Conservation (phyloP, 768 basidiomycete species). For the Suillus cothurnatus region DNA sequence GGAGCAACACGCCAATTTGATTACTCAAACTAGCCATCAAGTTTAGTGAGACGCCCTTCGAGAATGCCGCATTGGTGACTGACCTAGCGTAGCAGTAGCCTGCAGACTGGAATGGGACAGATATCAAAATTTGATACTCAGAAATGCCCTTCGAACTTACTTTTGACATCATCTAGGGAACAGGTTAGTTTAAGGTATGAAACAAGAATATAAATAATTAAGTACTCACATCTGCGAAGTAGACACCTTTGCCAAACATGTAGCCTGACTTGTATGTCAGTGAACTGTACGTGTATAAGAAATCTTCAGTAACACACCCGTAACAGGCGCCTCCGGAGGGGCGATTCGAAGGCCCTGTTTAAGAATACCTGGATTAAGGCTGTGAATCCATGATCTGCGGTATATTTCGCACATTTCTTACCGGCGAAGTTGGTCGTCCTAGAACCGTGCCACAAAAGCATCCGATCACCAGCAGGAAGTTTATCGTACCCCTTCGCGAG, state of each 20-base stretch:
- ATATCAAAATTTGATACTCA: neutral
- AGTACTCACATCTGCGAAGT: constrained; percentile 58
- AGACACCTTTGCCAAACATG: constrained; percentile 71
- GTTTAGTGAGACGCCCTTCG: constrained; percentile 8
- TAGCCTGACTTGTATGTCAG: constrained; percentile 34
- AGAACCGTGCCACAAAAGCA: constrained; percentile 67
- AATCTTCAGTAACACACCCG: constrained; percentile 30
- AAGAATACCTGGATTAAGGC: constrained; percentile 45
- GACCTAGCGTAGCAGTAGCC: constrained; percentile 56
- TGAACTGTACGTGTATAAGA: neutral
- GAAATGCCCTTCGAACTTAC: constrained; percentile 27
- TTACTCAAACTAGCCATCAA: constrained; percentile 44
- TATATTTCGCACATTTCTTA: constrained; percentile 16
- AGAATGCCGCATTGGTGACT: constrained; percentile 22
- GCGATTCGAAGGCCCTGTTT: constrained; percentile 66
- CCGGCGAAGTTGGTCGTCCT: constrained; percentile 66
- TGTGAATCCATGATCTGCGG: neutral
- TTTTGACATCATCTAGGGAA: constrained; percentile 62
- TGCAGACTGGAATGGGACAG: constrained; percentile 43
- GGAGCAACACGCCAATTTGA: constrained; percentile 54
- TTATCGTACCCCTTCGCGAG: constrained; percentile 46
- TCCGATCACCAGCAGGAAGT: constrained; percentile 48
- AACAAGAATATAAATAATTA: neutral
- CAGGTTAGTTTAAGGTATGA: neutral
- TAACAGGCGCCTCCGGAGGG: constrained; percentile 62